phyloP scores from a whole-genome alignment of 345 rosid species.

The Luvunga scandens region DNA sequence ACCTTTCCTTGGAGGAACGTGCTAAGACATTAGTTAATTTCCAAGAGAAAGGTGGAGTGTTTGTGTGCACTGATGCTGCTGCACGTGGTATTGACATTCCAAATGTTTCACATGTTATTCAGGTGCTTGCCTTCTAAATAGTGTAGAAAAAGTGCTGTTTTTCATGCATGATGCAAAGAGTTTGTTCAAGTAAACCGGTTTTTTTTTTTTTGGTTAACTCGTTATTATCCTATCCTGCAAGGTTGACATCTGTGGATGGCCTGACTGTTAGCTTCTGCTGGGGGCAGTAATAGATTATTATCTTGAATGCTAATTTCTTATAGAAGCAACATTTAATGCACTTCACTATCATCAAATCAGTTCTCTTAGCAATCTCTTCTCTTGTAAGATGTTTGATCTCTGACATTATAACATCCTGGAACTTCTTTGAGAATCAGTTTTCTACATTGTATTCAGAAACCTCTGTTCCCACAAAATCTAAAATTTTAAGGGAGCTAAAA shows the following conservation, averaged over 20 bases:
- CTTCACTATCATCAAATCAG: neutral
- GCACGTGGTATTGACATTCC: constrained; percentile 98
- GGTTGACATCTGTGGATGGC: neutral
- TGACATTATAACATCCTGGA: neutral
- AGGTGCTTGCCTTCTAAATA: constrained; percentile 46
- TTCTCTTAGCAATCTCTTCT: neutral
- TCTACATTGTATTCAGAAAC: neutral
- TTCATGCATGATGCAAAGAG: neutral
- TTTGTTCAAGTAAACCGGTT: neutral
- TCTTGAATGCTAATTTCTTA: neutral
- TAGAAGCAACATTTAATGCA: neutral
- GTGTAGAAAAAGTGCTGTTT: neutral
- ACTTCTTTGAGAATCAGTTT: neutral
- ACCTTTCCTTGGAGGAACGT: constrained; percentile 74
- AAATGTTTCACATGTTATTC: constrained; percentile 84
- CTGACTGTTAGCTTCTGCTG: neutral
- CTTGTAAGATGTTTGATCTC: neutral
- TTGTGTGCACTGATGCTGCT: constrained; percentile 98
- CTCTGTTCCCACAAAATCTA: neutral
- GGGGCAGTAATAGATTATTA: neutral
- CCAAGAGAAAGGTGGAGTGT: constrained; percentile 75
- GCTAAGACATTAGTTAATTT: constrained; percentile 60
- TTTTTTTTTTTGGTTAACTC: neutral
- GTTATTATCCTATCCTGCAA: neutral
- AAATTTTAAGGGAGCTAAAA: neutral